Evolutionary conservation across 2,329 filamentous ascomycete species (phyloP), one percentile per base, ranked within the genome.

Genomic region (Scedosporium apiospermum): DNA sequence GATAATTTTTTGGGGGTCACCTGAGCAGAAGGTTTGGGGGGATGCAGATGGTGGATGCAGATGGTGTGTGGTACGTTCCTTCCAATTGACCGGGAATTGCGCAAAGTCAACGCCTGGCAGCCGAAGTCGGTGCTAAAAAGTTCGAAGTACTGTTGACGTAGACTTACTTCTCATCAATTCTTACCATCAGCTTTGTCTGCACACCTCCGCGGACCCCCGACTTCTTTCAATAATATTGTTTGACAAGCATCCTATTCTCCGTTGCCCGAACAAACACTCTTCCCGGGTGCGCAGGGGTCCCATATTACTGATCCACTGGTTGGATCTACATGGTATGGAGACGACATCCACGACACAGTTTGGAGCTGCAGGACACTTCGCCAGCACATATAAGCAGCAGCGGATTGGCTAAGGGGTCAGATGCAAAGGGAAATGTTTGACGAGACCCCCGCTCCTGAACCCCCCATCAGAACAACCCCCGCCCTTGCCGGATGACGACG

Each of bases 1-100:
- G 58, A 60, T 60, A 44, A 60, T n/a, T 58, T 55, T 55, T 42
- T 60, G 58, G 58, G 58, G 58, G 58, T 60, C 58, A 60, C 58
- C 30, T 60, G 34, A 60, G 58, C 58, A 46, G 23, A 18, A 55
- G 21, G 23, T 23, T 23, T 55, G 51, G 18, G 23, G 51, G 51
- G 6, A 38, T 38, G 34, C 34, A 38, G 51, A 55, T 12, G 23
- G 51, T 27, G 23, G 23, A 23, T 23, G 23, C 23, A 23, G 23
- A 23, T 23, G 51, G 23, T 30, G 51, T 12, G 51, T 55, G 51
- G 51, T 38, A 38, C 10, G 34, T 55, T 49, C n/a, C 44, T 49
- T 49, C 44, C 44, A 49, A 49, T 49, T 49, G n/a, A 49, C 44
- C 9, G 44, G 44, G 18, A 49, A 27, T 55, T 55, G 18, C 23